Conservation (phyloP, 306 rosid genomes). For the Delonix regia region DNA sequence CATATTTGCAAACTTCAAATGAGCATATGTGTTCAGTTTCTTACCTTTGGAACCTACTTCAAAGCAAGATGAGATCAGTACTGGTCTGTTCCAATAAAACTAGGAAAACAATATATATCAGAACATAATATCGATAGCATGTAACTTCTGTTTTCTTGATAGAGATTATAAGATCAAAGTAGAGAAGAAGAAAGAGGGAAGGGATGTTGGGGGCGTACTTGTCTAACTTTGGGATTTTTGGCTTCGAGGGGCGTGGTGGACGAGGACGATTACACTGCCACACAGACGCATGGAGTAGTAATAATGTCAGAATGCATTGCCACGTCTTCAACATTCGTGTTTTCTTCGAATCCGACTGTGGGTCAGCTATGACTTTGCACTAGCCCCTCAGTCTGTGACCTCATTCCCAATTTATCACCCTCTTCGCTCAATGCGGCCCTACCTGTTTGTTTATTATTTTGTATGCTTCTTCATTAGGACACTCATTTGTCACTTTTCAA, state of each 20-base stretch:
- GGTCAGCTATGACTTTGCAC: neutral
- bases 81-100: neutral
- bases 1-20: neutral
- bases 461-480: neutral
- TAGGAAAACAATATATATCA: neutral
- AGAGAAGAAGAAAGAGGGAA: neutral
- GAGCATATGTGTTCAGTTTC: neutral
- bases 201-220: neutral
- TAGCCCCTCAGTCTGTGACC: neutral
- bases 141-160: no score
- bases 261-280: conserved; percentile 18
- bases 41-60: neutral
- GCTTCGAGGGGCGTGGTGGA: neutral
- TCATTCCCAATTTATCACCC: neutral
- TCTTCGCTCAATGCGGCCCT: neutral
- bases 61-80: neutral
- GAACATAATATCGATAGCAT: no score
- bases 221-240: neutral
- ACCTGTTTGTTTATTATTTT: neutral
- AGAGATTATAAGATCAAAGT: neutral
- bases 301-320: neutral
- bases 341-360: neutral
- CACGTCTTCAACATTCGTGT: neutral
- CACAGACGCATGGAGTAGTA: neutral
- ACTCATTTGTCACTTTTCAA: neutral